phyloP scores from a whole-genome alignment of 345 rosid species.

The Nephelium lappaceum region DNA sequence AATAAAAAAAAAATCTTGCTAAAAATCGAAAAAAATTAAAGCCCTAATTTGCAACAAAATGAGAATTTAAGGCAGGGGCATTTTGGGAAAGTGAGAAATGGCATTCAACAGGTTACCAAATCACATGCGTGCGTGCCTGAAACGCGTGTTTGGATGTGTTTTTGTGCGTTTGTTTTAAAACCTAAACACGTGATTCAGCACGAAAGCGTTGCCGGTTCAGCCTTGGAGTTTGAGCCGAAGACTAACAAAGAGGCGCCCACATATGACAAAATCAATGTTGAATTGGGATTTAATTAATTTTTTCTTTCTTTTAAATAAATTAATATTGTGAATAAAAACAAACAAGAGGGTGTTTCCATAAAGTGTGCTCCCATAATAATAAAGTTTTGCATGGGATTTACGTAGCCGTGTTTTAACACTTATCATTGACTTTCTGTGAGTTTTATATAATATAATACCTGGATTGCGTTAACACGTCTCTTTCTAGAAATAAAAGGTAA shows the following conservation, averaged over 20 bases:
- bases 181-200: not conserved
- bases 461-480: not conserved
- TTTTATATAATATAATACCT: no score
- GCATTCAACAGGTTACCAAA: not conserved
- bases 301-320: not conserved
- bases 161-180: not conserved
- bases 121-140: not conserved
- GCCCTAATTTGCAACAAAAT: not conserved
- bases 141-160: not conserved
- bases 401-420: not conserved
- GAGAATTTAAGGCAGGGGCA: not conserved
- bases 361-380: not conserved
- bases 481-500: no score
- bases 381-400: slow-evolving; percentile 1
- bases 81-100: not conserved
- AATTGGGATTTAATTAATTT: no score
- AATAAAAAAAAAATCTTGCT: no score
- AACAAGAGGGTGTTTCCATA: not conserved
- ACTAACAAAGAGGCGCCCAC: slow-evolving; percentile 21
- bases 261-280: not conserved
- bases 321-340: not conserved
- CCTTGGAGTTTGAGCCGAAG: slow-evolving; percentile 3
- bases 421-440: not conserved
- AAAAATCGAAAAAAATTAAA: not conserved
- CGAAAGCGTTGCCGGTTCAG: not conserved